Percentiles rank a stretch among this genome's conserved stretches.
These are phyloP conservation scores for Aspergillus ostianus DNA, from an alignment of 495 filamentous ascomycete genomes.

Conservation along the genomic window DNA sequence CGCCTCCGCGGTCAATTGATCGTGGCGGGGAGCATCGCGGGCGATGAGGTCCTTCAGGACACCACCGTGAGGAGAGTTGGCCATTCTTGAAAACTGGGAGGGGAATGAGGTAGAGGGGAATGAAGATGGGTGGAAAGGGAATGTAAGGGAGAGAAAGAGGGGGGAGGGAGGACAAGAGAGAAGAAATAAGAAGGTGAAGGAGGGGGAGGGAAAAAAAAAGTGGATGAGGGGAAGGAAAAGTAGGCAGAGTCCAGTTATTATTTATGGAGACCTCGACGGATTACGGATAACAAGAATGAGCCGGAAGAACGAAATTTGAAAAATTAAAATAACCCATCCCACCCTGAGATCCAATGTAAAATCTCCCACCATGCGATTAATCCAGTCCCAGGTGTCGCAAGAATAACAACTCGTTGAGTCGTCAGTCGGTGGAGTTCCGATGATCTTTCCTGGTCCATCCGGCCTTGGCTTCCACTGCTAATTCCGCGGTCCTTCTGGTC, in stretches of 20 bases:
- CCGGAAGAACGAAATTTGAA: slow-evolving; percentile 8
- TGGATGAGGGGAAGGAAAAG: neutral
- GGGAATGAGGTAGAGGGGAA: slow-evolving; percentile 8
- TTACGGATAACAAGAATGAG: neutral
- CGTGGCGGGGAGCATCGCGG: slow-evolving; percentile 76
- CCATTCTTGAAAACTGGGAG: slow-evolving; percentile 44
- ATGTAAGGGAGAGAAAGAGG: slow-evolving; percentile 11
- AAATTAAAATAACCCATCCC: slow-evolving; percentile 9
- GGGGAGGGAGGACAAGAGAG: slow-evolving; percentile 9
- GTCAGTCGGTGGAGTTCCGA: slow-evolving; percentile 17
- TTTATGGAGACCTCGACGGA: neutral
- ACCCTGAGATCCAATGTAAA: neutral
- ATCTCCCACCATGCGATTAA: neutral
- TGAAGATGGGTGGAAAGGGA: slow-evolving; percentile 11
- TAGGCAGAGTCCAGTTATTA: neutral
- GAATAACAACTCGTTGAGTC: slow-evolving; percentile 3
- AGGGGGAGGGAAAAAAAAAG: slow-evolving; percentile 10
- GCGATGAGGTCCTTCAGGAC: slow-evolving; percentile 95
- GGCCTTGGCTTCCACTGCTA: neutral
- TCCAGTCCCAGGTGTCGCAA: slow-evolving; percentile 7
- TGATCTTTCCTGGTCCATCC: slow-evolving; percentile 7
- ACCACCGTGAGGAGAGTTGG: slow-evolving; percentile 90
- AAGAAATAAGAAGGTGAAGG: slow-evolving; percentile 15
- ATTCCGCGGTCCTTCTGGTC: neutral
- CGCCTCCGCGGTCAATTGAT: slow-evolving; percentile 75